Base-by-base conservation (phyloP, 371 early-diverging fungal species). In the Circinella minor region DNA sequence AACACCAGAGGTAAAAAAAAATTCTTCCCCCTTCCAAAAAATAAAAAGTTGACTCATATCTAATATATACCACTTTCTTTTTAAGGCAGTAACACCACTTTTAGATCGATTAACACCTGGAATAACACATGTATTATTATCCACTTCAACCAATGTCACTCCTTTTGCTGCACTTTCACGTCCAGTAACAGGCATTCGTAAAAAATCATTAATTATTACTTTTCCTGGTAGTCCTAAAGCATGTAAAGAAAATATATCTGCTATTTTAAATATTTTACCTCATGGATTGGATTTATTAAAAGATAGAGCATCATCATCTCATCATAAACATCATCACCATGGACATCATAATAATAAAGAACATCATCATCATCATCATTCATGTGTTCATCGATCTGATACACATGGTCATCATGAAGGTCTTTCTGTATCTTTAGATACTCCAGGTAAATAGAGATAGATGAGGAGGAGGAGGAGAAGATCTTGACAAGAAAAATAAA, bases 191-290 rank as follows among this genome's bases (percentile, higher is more conserved):
- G 98, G 98, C 1, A 87, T 95, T 6, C 81, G 92, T 34, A 75
- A 86, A 17, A 71, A 85, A 8, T 81, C 93, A 0, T 61, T 96
- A 0, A 87, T 96, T 17, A 55, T 96, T 38, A 95, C 96, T 0
- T 84, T 96, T 17, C 98, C 97, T 4, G 98, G 97, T 17, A 95
- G 94, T 71, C 87, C 86, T 4, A 96, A 95, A 76, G 97, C 93
- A 1, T 86, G 92, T 51, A 80, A 81, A 39, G 98, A 98, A 79
- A 96, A 93, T 71, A 73, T 95, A 65, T 82, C 81, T 20, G 92
- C 93, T 27, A 72, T 96, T 4, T 46, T 91, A 3, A 75, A 77
- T 15, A 83, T 93, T 13, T 71, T 98, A 27, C 92, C 92, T 3
- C 98, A 98, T 77, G 95, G 94, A 4, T 73, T 95, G 27, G 93